phyloP scores from a whole-genome alignment of 495 filamentous ascomycete species.

The Penicillium chermesinum region DNA sequence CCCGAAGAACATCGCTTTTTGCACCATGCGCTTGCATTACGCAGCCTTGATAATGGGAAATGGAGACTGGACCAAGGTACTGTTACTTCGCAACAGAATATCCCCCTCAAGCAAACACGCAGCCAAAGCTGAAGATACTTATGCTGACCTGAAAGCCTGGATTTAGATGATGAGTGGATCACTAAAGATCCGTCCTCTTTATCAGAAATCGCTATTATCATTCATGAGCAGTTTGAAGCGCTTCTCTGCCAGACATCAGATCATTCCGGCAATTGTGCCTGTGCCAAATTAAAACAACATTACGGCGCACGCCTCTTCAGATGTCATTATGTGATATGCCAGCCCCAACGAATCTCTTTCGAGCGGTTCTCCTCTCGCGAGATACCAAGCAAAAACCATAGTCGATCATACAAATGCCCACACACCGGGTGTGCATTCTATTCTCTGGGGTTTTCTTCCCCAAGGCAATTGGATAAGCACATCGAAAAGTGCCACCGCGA shows the following conservation, averaged over 20 bases:
- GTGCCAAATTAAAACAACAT: not conserved
- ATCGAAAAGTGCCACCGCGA: not conserved
- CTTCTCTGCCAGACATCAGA: not conserved
- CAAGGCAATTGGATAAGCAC: not conserved
- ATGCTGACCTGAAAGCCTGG: not conserved
- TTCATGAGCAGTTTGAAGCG: not conserved
- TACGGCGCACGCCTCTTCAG: not conserved
- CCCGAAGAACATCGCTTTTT: not conserved
- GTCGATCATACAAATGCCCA: not conserved
- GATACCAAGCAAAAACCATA: not conserved
- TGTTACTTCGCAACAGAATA: not conserved
- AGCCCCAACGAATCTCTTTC: not conserved
- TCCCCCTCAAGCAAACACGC: not conserved
- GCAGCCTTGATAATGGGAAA: not conserved
- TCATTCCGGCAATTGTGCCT: not conserved
- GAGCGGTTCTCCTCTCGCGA: not conserved
- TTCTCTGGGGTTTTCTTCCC: not conserved
- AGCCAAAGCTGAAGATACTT: not conserved
- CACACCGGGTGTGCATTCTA: not conserved
- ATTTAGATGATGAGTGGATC: not conserved
- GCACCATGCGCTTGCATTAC: not conserved
- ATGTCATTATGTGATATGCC: not conserved
- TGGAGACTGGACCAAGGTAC: not conserved
- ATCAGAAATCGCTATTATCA: not conserved
- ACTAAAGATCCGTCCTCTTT: not conserved